Conservation (phyloP, 2,329 filamentous ascomycete species). For the Ophiostoma quercus region DNA sequence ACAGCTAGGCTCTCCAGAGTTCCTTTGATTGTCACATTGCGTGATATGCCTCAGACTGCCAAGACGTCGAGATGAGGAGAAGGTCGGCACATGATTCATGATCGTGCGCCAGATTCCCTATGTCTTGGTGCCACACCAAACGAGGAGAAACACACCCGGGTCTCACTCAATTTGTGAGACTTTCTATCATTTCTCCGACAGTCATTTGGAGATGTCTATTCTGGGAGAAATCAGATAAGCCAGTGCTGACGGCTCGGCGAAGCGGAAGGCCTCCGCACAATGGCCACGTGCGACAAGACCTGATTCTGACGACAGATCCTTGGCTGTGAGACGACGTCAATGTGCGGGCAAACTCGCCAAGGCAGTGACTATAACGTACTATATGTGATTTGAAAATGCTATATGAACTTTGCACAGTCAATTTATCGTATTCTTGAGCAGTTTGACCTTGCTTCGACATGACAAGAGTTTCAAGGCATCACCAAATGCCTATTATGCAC, state of each 20-base stretch:
- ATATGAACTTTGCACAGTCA: too few species aligned
- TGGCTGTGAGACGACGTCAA: neutral
- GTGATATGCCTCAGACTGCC: neutral
- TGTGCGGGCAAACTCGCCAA: neutral
- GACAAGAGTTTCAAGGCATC: too few species aligned
- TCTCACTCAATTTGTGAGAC: neutral
- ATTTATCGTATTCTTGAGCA: too few species aligned
- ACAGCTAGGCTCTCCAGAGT: too few species aligned
- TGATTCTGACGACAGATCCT: neutral
- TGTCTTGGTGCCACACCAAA: neutral
- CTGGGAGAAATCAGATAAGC: neutral
- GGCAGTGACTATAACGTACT: neutral
- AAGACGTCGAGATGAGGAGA: neutral
- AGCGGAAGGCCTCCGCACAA: neutral
- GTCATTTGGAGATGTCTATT: neutral
- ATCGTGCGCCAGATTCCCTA: neutral
- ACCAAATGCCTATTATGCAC: too few species aligned
- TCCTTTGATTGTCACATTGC: neutral
- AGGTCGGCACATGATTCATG: neutral
- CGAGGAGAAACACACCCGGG: neutral
- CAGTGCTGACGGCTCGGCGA: neutral
- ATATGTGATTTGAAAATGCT: neutral
- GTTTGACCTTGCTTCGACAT: too few species aligned
- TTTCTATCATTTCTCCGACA: neutral
- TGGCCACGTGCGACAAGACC: neutral